These are phyloP conservation scores for Aspergillus terreus DNA, from an alignment of 2,329 filamentous ascomycete genomes.

Conservation along the genomic window DNA sequence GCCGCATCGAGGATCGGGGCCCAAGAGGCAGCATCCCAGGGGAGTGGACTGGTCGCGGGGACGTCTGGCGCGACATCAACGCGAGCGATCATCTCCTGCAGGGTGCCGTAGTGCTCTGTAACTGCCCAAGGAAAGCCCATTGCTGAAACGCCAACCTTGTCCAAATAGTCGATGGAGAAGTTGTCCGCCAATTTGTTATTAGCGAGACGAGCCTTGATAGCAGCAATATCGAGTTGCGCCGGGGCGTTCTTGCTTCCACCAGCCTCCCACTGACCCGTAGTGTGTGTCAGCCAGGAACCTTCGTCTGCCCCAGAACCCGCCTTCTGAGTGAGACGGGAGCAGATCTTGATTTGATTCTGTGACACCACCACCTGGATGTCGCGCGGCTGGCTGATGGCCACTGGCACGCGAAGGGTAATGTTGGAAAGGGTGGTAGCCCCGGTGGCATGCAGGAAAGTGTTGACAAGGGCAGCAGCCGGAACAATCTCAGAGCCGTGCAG, in stretches of 20 bases:
- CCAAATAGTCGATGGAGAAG: constrained; percentile 39
- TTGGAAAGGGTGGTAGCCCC: constrained; percentile 25
- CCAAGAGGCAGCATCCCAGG: constrained; percentile 33
- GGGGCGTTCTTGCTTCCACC: not conserved
- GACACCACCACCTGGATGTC: constrained; percentile 37
- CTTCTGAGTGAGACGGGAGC: constrained; percentile 27
- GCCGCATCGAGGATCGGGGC: constrained; percentile 42
- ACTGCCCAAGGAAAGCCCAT: constrained; percentile 45
- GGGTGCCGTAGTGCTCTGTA: constrained; percentile 35
- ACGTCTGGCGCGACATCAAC: constrained; percentile 33
- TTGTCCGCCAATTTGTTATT: constrained; percentile 21
- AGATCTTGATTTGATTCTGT: constrained; percentile 27
- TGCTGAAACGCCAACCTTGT: constrained; percentile 37
- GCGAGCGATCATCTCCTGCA: constrained; percentile 39
- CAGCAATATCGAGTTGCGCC: constrained; percentile 7
- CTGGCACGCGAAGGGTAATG: constrained; percentile 31
- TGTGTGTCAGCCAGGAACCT: constrained; percentile 15
- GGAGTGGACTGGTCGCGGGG: not conserved
- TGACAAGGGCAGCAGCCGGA: constrained; percentile 41
- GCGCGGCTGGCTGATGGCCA: constrained; percentile 31
- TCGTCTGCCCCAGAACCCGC: constrained; percentile 1
- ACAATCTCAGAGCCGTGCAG: constrained; percentile 43
- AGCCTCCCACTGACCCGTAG: constrained; percentile 6
- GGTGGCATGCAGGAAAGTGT: constrained; percentile 38
- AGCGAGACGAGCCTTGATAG: constrained; percentile 24